Evolutionary conservation across 805 yeast genomes (phyloP), one percentile per base, ranked within the genome.

Genomic region (Kluyveromyces lactis): DNA sequence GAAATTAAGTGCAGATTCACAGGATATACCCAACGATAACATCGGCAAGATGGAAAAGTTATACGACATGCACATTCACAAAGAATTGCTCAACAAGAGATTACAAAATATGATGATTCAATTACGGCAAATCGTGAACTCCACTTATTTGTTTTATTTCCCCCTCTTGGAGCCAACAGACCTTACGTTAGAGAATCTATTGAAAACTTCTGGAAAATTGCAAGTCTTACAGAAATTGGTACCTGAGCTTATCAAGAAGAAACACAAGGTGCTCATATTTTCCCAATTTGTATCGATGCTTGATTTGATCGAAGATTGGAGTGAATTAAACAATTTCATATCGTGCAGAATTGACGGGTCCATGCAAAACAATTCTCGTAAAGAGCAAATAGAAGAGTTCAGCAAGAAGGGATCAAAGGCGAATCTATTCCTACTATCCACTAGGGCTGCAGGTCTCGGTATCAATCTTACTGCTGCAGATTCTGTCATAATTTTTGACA

Each of bases 391-490:
- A 30, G 63, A 67, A 2, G 55, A 54, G 4, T 92, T 63, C 37
- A 54, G 57, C 23, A 51, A 63, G 18, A 56, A 53, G 19, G 57
- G 54, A 2, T 58, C 57, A 11, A 57, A 51, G 11, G 51, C 54
- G 19, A 61, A 66, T 19, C 69, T 87, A 1, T 90, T 90, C 47
- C 59, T 92, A 38, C 67, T 92, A 11, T 82, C 95, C 11, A 92
- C 98, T 0, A 69, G 97, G 45, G 90, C 97, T 1, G 98, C 97
- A 8, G 97, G 97, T 0, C 70, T 90, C 24, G 98, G 98, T 4
- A 76, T 90, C 31, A 90, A 90, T 53, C 66, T 90, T 40, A 75
- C 81, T 0, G 77, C 81, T 0, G 95, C 97, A 0, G 97, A 92
- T 47, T 80, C 95, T 1, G 97, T 92, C 1, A 75, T 90, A 3